A percentile compares a stretch with the other conserved stretches of the same genome.
These are phyloP conservation scores for Wickerhamomyces xylosicus DNA, from an alignment of 805 yeast species.

Conservation along the genomic window DNA sequence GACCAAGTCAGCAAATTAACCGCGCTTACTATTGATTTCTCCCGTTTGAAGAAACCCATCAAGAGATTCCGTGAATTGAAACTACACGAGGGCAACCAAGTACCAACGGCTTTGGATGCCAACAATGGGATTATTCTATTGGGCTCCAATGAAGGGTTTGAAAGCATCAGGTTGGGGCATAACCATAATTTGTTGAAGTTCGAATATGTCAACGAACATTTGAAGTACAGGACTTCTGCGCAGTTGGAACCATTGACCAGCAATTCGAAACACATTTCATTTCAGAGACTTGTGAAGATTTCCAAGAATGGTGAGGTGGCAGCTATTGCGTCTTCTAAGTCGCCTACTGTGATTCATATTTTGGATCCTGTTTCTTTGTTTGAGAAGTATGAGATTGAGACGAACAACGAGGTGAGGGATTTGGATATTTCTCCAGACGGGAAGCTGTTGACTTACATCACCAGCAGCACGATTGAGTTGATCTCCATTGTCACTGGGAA, in stretches of 20 bases:
- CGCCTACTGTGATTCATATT: constrained; percentile 58
- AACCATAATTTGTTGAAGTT: constrained; percentile 66
- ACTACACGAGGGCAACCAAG: constrained; percentile 60
- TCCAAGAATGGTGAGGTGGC: constrained; percentile 53
- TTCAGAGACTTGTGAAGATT: constrained; percentile 48
- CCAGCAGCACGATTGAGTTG: constrained; percentile 39
- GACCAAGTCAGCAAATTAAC: constrained; percentile 51
- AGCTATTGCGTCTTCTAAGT: constrained; percentile 59
- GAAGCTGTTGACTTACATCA: constrained; percentile 54
- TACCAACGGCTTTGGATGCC: constrained; percentile 74
- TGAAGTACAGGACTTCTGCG: constrained; percentile 55
- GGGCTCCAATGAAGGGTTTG: constrained; percentile 70
- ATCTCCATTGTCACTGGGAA: constrained; percentile 31
- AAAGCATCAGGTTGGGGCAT: constrained; percentile 44
- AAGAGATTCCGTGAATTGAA: constrained; percentile 63
- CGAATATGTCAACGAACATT: constrained; percentile 55
- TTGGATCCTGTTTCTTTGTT: constrained; percentile 49
- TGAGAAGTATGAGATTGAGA: constrained; percentile 45
- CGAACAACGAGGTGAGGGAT: constrained; percentile 52
- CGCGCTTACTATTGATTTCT: constrained; percentile 52
- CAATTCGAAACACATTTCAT: constrained; percentile 16
- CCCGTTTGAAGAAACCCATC: constrained; percentile 34
- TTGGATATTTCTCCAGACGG: constrained; percentile 65
- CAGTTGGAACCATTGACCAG: constrained; percentile 37
- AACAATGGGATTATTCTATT: constrained; percentile 42